Evolutionary conservation across 768 basidiomycete species (phyloP).

Genomic region (Pleurotus ostreatus): DNA sequence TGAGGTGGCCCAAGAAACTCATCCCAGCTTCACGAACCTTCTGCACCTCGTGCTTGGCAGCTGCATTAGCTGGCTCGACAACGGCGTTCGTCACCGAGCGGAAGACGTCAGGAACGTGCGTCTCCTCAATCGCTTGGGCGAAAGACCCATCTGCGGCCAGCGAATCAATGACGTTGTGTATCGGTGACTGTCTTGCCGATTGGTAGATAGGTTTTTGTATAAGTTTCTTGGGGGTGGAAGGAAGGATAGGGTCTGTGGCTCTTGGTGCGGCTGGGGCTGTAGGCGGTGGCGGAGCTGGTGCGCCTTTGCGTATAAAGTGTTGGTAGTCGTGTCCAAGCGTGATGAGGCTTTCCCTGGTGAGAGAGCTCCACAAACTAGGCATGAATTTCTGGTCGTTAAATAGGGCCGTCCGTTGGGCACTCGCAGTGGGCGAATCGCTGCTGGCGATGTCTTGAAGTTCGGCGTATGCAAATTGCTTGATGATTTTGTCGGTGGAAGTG

Average conservation of each 20-base stretch:
- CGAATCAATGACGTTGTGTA: slow-evolving; percentile 47
- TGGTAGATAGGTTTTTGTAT: slow-evolving; percentile 45
- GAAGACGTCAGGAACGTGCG: slow-evolving; percentile 41
- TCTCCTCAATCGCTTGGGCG: slow-evolving; percentile 41
- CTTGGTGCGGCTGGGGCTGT: slow-evolving; percentile 12
- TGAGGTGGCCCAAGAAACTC: neutral
- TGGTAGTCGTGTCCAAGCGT: slow-evolving; percentile 70
- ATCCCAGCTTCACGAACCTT: slow-evolving; percentile 4
- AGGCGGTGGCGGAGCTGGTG: slow-evolving; percentile 24
- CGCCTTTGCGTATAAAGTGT: slow-evolving; percentile 55
- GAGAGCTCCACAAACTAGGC: slow-evolving; percentile 58
- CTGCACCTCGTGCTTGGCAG: slow-evolving; percentile 2
- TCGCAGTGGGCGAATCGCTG: slow-evolving; percentile 35
- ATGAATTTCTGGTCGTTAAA: slow-evolving; percentile 68
- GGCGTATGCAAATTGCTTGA: slow-evolving; percentile 62
- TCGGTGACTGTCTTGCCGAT: slow-evolving; percentile 41
- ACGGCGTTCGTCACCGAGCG: slow-evolving; percentile 11
- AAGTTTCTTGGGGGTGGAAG: slow-evolving; percentile 34
- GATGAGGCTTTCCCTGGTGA: slow-evolving; percentile 56
- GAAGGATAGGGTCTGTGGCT: slow-evolving; percentile 16
- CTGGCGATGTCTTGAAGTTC: slow-evolving; percentile 54
- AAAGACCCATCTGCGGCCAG: slow-evolving; percentile 59
- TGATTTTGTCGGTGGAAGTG: slow-evolving; percentile 46
- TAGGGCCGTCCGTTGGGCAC: slow-evolving; percentile 45
- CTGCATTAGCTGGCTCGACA: slow-evolving; percentile 1